A percentile compares a stretch with the other conserved stretches of the same genome.
Conservation (phyloP, 83 land plant species). For the Larix sibirica region DNA sequence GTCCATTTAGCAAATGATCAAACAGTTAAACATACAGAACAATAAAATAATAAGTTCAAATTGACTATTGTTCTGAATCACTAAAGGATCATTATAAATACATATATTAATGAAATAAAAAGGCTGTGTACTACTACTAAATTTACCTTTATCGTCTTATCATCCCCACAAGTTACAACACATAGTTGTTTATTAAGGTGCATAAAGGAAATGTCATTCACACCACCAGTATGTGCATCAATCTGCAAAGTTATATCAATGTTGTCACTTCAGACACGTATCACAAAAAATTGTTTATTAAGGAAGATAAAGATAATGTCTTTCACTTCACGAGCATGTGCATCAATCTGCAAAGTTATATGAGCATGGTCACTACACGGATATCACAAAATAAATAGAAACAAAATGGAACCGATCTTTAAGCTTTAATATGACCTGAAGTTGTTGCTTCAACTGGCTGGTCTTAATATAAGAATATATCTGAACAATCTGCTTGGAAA, state of each 20-base stretch:
- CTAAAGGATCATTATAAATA: neutral
- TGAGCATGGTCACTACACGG: neutral
- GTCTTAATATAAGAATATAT: conserved; percentile 56
- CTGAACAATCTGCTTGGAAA: conserved; percentile 82
- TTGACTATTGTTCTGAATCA: neutral
- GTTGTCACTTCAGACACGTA: neutral
- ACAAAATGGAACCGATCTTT: neutral
- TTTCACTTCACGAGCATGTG: conserved; percentile 71
- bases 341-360: conserved; percentile 57
- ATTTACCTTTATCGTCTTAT: conserved; percentile 77
- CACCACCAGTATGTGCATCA: conserved; percentile 77
- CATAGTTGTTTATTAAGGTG: conserved; percentile 57
- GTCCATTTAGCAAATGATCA: neutral
- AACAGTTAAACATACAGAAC: neutral
- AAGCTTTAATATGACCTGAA: conserved; percentile 34
- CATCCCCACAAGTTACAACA: conserved; percentile 77
- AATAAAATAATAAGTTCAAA: neutral
- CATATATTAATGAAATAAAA: neutral
- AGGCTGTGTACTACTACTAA: neutral
- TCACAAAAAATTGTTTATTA: conserved; percentile 30
- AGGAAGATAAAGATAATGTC: conserved; percentile 67
- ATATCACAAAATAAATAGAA: neutral
- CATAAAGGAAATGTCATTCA: conserved; percentile 70
- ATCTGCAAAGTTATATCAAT: conserved; percentile 35
- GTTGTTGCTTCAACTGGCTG: conserved; percentile 59